Conservation (phyloP, 2,329 filamentous ascomycete genomes). For the Arthrobotrys entomopaga region DNA sequence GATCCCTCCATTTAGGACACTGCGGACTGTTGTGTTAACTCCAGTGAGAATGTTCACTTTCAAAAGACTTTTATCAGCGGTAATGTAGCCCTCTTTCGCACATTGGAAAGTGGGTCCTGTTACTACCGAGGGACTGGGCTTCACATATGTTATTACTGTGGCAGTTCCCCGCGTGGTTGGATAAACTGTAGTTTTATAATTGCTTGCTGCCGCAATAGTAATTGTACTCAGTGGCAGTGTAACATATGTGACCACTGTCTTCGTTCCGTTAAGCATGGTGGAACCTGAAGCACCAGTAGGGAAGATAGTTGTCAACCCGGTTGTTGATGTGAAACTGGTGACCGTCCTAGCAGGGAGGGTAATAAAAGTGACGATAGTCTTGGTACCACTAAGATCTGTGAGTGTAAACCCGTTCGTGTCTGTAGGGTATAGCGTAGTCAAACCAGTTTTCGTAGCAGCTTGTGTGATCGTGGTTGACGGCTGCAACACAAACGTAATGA, state of each 20-base stretch:
- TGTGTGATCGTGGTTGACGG: not conserved
- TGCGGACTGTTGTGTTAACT: not conserved
- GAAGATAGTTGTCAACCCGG: constrained; percentile 2
- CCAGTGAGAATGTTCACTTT: not conserved
- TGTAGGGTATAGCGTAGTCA: not conserved
- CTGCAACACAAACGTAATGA: not conserved
- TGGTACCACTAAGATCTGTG: not conserved
- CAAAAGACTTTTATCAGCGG: not conserved
- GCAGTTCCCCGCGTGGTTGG: not conserved
- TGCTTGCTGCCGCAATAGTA: not conserved
- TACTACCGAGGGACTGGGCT: not conserved
- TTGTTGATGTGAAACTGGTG: not conserved
- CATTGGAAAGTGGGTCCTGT: not conserved
- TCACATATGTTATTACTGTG: not conserved
- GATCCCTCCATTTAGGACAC: not conserved
- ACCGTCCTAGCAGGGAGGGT: not conserved
- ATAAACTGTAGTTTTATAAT: not conserved
- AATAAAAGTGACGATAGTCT: not conserved
- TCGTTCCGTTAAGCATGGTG: not conserved
- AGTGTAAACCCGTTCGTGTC: not conserved
- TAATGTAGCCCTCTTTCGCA: not conserved
- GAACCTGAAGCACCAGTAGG: constrained; percentile 1
- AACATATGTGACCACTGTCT: constrained; percentile 7
- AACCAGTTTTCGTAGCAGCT: not conserved
- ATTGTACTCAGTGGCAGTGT: not conserved